Evolutionary conservation across 768 basidiomycete genomes (phyloP), one percentile per base, ranked within the genome.

Genomic region (Cyclocybe cylindracea): DNA sequence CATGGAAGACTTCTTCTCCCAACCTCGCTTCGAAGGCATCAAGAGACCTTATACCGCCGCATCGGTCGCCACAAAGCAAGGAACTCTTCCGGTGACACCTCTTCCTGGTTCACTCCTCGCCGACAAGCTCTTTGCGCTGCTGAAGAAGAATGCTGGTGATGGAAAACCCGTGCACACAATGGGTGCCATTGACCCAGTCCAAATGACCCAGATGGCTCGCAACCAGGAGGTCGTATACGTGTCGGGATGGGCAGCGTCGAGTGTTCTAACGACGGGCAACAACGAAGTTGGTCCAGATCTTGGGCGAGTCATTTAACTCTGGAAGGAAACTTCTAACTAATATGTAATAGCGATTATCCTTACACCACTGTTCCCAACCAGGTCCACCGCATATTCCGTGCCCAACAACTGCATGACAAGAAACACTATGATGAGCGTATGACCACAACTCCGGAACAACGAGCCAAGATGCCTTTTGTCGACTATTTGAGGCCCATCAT

Each of bases 361-460:
- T 97, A 97, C 68, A 94, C 93, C 8, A 96, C 94, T 1, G 93
- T 98, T 11, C 94, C 95, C 18, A 96, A 97, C 65, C 94, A 96
- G 66, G 94, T 97, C 0, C 90, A 96, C 50, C 81, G 92, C 43
- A 78, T 97, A 45, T 91, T 91, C 74, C 89, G 91, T 46, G 91
- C 94, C 0, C 95, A 97, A 67, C 89, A 91, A 61, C 75, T 94
- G 49, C 94, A 97, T 64, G 94, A 97, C 74, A 86, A 85, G 71
- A 96, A 95, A 64, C 89, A 94, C 62, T 94, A 91, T 61, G 91
- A 95, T 61, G 91, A 92, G 60, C 84, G 93, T 32, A 76, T 91
- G 70, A 75, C 79, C 11, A 76, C 82, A 36, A 76, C 85, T 24
- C 72, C 78, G 4, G 86, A 86, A 57, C 77, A 82, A 54, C 78